Percentiles rank a stretch among this genome's conserved stretches.
These are phyloP conservation scores for Torulaspora indica DNA, from an alignment of 805 yeast species.

Conservation along the genomic window DNA sequence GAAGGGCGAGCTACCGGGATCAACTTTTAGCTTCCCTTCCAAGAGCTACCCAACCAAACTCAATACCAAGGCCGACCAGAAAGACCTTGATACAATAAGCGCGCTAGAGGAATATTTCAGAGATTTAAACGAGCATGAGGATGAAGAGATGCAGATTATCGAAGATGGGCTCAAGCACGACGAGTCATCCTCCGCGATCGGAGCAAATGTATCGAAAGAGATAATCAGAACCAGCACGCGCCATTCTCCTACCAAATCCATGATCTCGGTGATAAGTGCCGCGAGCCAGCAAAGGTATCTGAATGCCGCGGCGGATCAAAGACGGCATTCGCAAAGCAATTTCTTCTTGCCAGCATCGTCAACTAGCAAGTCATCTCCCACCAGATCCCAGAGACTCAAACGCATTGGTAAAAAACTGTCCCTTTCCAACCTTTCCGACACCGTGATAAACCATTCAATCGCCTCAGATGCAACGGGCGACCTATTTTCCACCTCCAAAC, in stretches of 20 bases:
- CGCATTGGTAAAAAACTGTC: constrained; percentile 33
- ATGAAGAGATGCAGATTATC: constrained; percentile 17
- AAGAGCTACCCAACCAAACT: constrained; percentile 2
- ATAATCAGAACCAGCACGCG: constrained; percentile 17
- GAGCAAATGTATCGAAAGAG: constrained; percentile 16
- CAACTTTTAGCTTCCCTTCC: constrained; percentile 24
- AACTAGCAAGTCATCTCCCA: constrained; percentile 27
- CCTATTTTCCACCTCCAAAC: constrained; percentile 1
- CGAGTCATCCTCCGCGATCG: constrained; percentile 15
- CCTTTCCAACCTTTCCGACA: constrained; percentile 30
- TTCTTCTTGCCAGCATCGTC: constrained; percentile 5
- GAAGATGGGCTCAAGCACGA: constrained; percentile 28
- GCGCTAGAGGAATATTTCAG: constrained; percentile 29
- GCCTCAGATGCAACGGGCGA: constrained; percentile 9
- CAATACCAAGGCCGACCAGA: not conserved
- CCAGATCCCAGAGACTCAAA: constrained; percentile 27
- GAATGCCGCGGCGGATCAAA: constrained; percentile 13
- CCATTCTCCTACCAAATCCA: constrained; percentile 36
- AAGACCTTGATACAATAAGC: constrained; percentile 25
- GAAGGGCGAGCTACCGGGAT: constrained; percentile 7
- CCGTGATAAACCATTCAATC: constrained; percentile 12
- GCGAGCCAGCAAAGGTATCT: constrained; percentile 15
- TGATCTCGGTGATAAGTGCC: constrained; percentile 29
- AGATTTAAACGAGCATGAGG: constrained; percentile 13
- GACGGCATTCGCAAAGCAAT: constrained; percentile 25